phyloP scores from a whole-genome alignment of 2,329 filamentous ascomycete species.

The Fusarium gaditjirri region DNA sequence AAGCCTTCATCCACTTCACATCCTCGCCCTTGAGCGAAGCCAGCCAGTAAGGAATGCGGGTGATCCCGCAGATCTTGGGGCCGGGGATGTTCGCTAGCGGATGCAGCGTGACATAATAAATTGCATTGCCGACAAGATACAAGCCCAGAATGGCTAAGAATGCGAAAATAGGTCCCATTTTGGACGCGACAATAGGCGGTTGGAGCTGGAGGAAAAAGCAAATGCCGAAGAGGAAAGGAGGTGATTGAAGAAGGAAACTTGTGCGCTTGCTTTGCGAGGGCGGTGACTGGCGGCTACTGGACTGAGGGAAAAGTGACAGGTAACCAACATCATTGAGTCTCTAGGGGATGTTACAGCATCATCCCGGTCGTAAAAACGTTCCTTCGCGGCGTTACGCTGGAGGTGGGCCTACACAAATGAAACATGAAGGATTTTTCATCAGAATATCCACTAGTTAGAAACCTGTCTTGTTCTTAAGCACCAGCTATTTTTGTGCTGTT shows the following conservation, averaged over 20 bases:
- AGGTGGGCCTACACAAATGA: background rate
- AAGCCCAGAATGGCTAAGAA: background rate
- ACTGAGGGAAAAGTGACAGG: background rate
- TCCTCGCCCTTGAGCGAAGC: slow-evolving; percentile 1
- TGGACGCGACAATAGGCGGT: background rate
- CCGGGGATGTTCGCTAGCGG: slow-evolving; percentile 17
- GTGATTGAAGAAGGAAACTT: background rate
- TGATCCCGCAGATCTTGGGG: slow-evolving; percentile 16
- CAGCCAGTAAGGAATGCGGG: slow-evolving; percentile 16
- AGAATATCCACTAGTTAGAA: fast-evolving
- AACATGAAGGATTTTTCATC: background rate
- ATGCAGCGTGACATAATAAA: slow-evolving; percentile 17
- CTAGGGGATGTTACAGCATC: background rate
- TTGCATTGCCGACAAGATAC: background rate
- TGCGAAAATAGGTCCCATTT: background rate
- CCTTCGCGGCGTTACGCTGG: background rate
- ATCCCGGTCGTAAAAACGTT: background rate
- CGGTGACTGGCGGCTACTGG: background rate
- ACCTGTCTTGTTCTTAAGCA: fast-evolving
- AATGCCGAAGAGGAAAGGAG: background rate
- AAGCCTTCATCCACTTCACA: slow-evolving; percentile 5
- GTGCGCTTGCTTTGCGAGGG: background rate
- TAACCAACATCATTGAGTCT: background rate
- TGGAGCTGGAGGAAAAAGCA: background rate
- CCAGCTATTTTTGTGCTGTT: fast-evolving